Percentiles rank a stretch among this genome's conserved stretches.
Conservation (phyloP, 345 rosid genomes). For the Citrus medica region DNA sequence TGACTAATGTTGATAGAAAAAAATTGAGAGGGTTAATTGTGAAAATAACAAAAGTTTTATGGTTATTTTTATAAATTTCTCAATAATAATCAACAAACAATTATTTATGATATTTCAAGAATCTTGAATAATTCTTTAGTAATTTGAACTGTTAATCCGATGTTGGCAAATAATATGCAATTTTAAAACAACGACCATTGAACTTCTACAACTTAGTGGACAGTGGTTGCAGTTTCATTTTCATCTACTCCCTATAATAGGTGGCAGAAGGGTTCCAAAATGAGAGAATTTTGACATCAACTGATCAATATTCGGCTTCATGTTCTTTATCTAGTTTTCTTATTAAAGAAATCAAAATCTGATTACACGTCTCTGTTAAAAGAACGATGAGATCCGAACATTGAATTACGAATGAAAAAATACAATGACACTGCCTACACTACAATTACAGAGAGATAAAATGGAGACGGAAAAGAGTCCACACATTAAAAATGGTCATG, state of each 20-base stretch:
- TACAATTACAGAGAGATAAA: no score
- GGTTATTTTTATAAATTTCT: no score
- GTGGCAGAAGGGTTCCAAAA: background rate
- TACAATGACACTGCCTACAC: no score
- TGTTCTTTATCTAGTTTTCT: no score
- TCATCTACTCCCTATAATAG: background rate
- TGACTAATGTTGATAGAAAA: no score
- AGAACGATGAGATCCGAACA: no score
- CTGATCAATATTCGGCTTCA: background rate
- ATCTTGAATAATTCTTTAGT: background rate
- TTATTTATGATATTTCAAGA: background rate
- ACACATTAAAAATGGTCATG: background rate
- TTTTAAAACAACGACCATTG: background rate
- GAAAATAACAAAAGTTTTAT: no score
- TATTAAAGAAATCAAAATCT: background rate
- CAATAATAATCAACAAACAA: no score
- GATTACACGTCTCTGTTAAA: no score
- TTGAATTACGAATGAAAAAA: no score
- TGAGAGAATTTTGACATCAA: background rate
- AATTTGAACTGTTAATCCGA: background rate
- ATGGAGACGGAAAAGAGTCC: background rate
- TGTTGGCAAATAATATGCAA: background rate
- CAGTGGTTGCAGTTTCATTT: background rate
- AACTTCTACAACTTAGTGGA: background rate
- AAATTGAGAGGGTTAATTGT: no score